Evolutionary conservation across 352 stramenopile genomes (phyloP).

Genomic region (Phytophthora melonis): DNA sequence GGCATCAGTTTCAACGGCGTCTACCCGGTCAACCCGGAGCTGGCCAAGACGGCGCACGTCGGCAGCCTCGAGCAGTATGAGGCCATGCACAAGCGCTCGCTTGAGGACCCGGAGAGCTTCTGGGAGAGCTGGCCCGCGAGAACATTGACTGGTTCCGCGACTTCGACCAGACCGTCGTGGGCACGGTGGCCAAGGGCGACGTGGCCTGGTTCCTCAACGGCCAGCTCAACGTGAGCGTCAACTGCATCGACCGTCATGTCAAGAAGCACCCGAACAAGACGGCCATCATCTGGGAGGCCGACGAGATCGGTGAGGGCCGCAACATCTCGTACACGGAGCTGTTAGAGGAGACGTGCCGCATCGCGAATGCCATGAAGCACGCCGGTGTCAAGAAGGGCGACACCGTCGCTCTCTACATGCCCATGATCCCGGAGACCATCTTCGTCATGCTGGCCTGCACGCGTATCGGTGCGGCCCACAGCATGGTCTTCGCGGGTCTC

Average conservation of each 20-base stretch:
- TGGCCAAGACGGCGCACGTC: slow-evolving; percentile 71
- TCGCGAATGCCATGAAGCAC: slow-evolving; percentile 95
- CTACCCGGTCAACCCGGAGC: slow-evolving; percentile 39
- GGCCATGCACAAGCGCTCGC: slow-evolving; percentile 83
- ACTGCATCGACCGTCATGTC: slow-evolving; percentile 96
- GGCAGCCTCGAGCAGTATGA: slow-evolving; percentile 78
- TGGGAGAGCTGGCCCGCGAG: slow-evolving; percentile 93
- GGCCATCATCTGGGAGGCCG: slow-evolving; percentile 97
- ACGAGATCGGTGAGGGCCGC: slow-evolving; percentile 93
- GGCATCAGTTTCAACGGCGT: slow-evolving; percentile 42
- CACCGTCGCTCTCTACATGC: slow-evolving; percentile 98
- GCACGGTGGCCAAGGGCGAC: slow-evolving; percentile 90
- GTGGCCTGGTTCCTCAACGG: slow-evolving; percentile 95
- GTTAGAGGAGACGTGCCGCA: slow-evolving; percentile 71
- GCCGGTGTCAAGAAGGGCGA: slow-evolving; percentile 92
- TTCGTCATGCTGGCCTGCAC: slow-evolving; percentile 98
- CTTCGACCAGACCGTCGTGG: slow-evolving; percentile 90
- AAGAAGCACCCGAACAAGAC: slow-evolving; percentile 78
- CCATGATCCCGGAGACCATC: slow-evolving; percentile 97
- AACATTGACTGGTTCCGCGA: slow-evolving; percentile 94
- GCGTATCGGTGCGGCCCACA: slow-evolving; percentile 97
- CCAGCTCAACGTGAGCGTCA: slow-evolving; percentile 94
- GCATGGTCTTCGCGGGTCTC: slow-evolving; percentile 97
- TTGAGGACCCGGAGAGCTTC: slow-evolving; percentile 90
- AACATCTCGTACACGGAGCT: slow-evolving; percentile 54